phyloP scores from a whole-genome alignment of 768 basidiomycete genomes.

The Chlorophyllum brunneum region DNA sequence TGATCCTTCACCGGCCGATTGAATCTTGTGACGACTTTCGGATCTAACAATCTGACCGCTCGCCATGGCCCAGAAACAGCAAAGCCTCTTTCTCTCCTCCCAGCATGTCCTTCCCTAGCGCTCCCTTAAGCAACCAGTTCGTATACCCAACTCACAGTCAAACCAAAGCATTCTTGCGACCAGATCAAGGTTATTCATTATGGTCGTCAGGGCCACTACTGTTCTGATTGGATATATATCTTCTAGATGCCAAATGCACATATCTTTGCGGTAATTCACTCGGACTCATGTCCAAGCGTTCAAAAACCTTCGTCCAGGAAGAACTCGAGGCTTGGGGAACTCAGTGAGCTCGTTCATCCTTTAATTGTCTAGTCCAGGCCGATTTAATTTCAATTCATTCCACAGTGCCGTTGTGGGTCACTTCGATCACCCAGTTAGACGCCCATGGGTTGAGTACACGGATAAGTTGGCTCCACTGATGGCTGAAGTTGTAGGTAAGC shows the following conservation, averaged over 20 bases:
- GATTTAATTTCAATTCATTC: conserved; percentile 8
- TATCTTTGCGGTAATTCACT: conserved; percentile 98
- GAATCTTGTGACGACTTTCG: conserved; percentile 6
- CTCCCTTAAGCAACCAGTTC: conserved; percentile 50
- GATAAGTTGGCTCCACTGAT: conserved; percentile 70
- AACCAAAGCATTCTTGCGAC: conserved; percentile 37
- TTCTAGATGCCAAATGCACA: conserved; percentile 50
- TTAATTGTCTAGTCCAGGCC: neutral
- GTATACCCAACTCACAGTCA: conserved; percentile 50
- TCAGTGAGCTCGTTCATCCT: conserved; percentile 37
- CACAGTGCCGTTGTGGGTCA: conserved; percentile 83
- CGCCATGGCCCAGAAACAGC: neutral
- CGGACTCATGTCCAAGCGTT: conserved; percentile 74
- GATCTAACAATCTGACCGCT: conserved; percentile 9
- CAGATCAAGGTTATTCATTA: conserved; percentile 32
- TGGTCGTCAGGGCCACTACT: conserved; percentile 9
- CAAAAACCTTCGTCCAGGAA: conserved; percentile 68
- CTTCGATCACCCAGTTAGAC: conserved; percentile 79
- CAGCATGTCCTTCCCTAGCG: conserved; percentile 23
- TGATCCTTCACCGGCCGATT: conserved; percentile 11
- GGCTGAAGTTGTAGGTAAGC: conserved; percentile 78
- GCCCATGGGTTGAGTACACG: conserved; percentile 81
- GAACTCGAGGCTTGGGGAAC: conserved; percentile 85
- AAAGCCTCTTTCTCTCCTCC: conserved; percentile 4
- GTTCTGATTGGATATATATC: conserved; percentile 4